phyloP scores from a whole-genome alignment of 352 stramenopile species.

The Phytophthora fragariae region DNA sequence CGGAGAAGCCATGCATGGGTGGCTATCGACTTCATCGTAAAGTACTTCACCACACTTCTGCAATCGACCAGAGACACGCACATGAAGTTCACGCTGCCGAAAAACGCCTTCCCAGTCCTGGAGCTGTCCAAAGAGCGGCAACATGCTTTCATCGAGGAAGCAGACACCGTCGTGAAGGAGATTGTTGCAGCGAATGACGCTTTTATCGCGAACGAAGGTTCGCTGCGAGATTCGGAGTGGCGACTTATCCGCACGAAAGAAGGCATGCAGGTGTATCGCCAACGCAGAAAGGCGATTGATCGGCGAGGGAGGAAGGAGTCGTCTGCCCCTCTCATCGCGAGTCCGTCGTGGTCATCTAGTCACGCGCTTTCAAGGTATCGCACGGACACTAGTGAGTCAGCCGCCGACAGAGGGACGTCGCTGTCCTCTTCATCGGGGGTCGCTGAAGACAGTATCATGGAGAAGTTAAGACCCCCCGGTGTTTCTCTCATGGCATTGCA shows the following conservation, averaged over 20 bases:
- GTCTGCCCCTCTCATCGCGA: constrained; percentile 7
- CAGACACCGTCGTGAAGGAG: constrained; percentile 49
- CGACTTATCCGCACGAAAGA: constrained; percentile 48
- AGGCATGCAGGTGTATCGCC: constrained; percentile 40
- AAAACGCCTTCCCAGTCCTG: constrained; percentile 41
- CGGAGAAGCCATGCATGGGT: constrained; percentile 21
- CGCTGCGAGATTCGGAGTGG: constrained; percentile 43
- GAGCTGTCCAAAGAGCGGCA: constrained; percentile 33
- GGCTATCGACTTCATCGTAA: constrained; percentile 2
- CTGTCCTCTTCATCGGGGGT: constrained; percentile 20
- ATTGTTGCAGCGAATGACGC: constrained; percentile 48
- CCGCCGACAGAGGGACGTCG: not conserved
- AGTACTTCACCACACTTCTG: constrained; percentile 5
- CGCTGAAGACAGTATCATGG: constrained; percentile 31
- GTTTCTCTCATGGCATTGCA: constrained; percentile 51
- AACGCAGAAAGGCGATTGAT: constrained; percentile 18
- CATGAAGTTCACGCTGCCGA: constrained; percentile 60
- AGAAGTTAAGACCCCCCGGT: constrained; percentile 34
- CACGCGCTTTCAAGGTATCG: constrained; percentile 16
- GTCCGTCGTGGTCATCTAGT: constrained; percentile 19
- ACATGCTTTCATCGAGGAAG: constrained; percentile 42
- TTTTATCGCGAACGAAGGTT: constrained; percentile 33
- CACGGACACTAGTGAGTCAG: not conserved
- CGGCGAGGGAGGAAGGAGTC: constrained; percentile 1
- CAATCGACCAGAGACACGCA: constrained; percentile 3